Base-by-base conservation (phyloP, 371 early-diverging fungal genomes). In the Lichtheimia ornata region DNA sequence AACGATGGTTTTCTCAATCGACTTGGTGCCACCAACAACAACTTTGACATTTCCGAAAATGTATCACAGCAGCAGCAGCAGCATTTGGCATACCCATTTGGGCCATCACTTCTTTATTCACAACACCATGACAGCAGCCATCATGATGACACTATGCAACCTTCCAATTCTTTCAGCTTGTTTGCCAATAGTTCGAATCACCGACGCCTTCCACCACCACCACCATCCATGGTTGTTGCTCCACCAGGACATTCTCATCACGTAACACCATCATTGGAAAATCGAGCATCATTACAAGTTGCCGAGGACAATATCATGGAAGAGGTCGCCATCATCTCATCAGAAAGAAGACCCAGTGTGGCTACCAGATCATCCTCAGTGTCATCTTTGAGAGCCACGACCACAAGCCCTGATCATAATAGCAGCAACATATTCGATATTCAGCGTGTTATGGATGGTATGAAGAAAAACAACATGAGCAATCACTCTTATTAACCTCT, bases 381-480 rank as follows among this genome's bases (percentile, higher is more conserved):
- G 4, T 15, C 50, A 20, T 18, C 4, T 43, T 20, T 11, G 6
- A 44, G 18, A 17, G 11, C 30, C 20, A 14, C 41, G 5, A 24
- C 30, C 1, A 45, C 24, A 44, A n/a, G 25, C 9, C 44, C 30
- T 41, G 9, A 17, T 6, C 35, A 44, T 2, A 1, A 13, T 13
- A 27, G 15, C 1, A 45, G 57, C 18, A 63, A 63, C 22, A 45
- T 35, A 14, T 58, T 64, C 13, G 50, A 54, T 18, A 20, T 54
- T 12, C 1, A 53, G 6, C 64, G 64, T 5, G 56, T 64, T 3
- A 28, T 20, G 9, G 27, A 58, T 49, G 64, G 64, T 64, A 63
- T 52, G 14, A 3, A 15, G 2, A 40, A 41, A 15, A 3, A 50
- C 2, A 24, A 0, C 2, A 2, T 2, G 3, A 30, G n/a, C 17